A percentile compares a stretch with the other conserved stretches of the same genome.
These are phyloP conservation scores for Paramecium biaurelia DNA, from an alignment of 73 alveolate genomes.

Conservation along the genomic window DNA sequence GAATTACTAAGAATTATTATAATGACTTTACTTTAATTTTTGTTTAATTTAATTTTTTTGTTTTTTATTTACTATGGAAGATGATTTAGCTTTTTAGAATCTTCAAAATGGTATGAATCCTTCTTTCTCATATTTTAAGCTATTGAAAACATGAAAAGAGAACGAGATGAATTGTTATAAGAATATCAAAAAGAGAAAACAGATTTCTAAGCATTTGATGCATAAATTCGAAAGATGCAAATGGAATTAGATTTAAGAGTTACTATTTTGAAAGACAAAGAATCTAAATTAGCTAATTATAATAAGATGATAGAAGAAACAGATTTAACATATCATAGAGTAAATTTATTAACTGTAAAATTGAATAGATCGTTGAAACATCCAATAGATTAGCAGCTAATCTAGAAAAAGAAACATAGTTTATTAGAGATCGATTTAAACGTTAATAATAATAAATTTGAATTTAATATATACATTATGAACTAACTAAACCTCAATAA, in stretches of 20 bases:
- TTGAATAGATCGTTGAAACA: conserved; percentile 39
- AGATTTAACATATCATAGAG: background rate
- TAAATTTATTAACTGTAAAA: background rate
- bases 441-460: background rate
- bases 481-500: background rate
- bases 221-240: background rate
- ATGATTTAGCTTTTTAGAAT: conserved; percentile 32
- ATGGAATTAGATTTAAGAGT: conserved; percentile 29
- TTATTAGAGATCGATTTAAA: background rate
- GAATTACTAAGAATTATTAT: background rate
- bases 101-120: background rate
- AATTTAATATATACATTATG: background rate
- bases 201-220: conserved; percentile 21
- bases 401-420: conserved; percentile 1
- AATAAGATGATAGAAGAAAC: conserved; percentile 39
- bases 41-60: background rate
- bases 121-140: background rate
- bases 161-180: conserved; percentile 23
- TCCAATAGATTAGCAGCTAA: conserved; percentile 29
- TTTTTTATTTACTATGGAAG: background rate
- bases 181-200: conserved; percentile 14
- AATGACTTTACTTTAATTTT: background rate
- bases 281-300: background rate
- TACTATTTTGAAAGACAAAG: conserved; percentile 21
- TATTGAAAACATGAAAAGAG: conserved; percentile 49